phyloP scores from a whole-genome alignment of 257 asterid species.

The Vinca minor region DNA sequence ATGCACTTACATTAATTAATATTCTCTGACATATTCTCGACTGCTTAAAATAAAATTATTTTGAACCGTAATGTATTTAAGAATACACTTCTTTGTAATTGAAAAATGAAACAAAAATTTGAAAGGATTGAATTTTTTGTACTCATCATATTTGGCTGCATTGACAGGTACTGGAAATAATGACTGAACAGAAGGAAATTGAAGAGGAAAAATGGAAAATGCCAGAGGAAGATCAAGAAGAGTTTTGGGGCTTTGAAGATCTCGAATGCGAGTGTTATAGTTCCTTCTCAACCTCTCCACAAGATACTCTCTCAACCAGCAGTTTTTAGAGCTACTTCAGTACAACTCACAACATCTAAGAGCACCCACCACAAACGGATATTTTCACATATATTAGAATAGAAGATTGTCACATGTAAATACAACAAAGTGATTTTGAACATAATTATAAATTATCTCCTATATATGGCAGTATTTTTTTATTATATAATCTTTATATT shows the following conservation, averaged over 20 bases:
- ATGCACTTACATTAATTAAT: too few relatives aligned
- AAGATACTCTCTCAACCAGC: conserved; percentile 37
- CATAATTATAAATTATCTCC: not conserved
- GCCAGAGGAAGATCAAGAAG: conserved; percentile 64
- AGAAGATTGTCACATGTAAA: conserved; percentile 1
- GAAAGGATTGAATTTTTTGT: not conserved
- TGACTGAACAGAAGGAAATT: conserved; percentile 47
- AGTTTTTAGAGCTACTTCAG: conserved; percentile 20
- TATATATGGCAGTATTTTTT: not conserved
- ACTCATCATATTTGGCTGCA: not conserved
- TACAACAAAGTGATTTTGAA: not conserved
- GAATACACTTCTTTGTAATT: too few relatives aligned
- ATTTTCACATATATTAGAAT: not conserved
- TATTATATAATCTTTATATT: not conserved
- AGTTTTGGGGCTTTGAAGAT: conserved; percentile 86
- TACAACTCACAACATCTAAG: not conserved
- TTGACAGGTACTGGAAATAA: conserved; percentile 57
- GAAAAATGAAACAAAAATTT: not conserved
- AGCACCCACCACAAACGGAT: not conserved
- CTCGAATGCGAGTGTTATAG: conserved; percentile 68
- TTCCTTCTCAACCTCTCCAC: conserved; percentile 51
- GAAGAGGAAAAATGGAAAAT: conserved; percentile 65
- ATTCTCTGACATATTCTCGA: not conserved
- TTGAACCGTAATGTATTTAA: too few relatives aligned
- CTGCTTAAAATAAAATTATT: not conserved